phyloP scores from a whole-genome alignment of 371 early-diverging fungal species.

The Mortierella sp. region DNA sequence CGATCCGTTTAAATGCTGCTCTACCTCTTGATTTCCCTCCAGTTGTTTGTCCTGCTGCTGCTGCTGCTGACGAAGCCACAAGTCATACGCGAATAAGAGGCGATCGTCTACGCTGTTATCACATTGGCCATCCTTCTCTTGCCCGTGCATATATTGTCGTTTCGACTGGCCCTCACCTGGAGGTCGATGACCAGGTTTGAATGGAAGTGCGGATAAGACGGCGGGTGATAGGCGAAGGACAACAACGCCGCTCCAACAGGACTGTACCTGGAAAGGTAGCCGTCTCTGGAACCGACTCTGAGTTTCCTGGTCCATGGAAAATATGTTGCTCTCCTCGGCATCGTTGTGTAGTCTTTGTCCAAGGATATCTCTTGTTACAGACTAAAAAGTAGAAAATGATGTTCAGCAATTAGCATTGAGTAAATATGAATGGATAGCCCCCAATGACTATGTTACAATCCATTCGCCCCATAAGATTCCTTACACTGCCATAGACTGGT shows the following conservation, averaged over 20 bases:
- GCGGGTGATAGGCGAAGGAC: conserved; percentile 11
- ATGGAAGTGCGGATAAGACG: not conserved
- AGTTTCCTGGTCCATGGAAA: conserved; percentile 24
- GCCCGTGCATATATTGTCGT: not conserved
- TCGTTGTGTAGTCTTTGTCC: conserved; percentile 8
- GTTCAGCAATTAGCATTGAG: not conserved
- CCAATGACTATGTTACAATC: too few species aligned
- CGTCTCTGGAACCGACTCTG: conserved; percentile 24
- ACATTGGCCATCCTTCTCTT: not conserved
- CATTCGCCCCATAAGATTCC: too few species aligned
- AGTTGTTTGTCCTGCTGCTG: not conserved
- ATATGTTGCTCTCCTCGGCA: not conserved
- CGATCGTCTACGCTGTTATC: not conserved
- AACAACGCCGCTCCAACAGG: conserved; percentile 37
- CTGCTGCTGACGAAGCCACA: not conserved
- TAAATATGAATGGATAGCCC: too few species aligned
- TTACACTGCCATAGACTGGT: conserved; percentile 20
- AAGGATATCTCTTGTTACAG: conserved; percentile 24
- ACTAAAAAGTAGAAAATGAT: not conserved
- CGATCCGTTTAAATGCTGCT: not conserved
- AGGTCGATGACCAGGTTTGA: too few species aligned
- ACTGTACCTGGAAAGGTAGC: conserved; percentile 33
- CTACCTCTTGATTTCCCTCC: not conserved
- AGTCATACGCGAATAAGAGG: not conserved
- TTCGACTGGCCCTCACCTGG: not conserved